Percentiles rank a stretch among this genome's conserved stretches.
These are phyloP conservation scores for Parvularia atlantis DNA, from an alignment of 78 protist species.

Conservation along the genomic window DNA sequence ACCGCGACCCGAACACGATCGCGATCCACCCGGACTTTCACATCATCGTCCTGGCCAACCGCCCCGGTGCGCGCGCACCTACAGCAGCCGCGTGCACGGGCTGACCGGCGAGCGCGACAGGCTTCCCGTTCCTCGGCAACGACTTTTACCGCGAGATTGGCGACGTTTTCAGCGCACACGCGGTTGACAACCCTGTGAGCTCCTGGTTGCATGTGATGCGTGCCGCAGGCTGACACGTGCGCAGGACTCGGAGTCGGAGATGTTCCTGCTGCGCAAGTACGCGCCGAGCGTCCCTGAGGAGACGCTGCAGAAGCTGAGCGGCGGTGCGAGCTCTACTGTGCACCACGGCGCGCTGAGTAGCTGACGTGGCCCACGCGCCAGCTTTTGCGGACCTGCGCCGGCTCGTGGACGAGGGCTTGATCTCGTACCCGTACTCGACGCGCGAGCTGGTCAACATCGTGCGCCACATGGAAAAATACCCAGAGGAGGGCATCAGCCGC, in stretches of 20 bases:
- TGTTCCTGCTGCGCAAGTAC: slow-evolving; percentile 1
- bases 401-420: slow-evolving; percentile 4
- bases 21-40: slow-evolving; percentile 56
- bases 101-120: background rate
- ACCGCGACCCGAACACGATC: background rate
- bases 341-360: background rate
- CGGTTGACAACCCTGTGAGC: slow-evolving; percentile 10
- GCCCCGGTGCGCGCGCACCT: slow-evolving; percentile 34
- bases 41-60: slow-evolving; percentile 58
- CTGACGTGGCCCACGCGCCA: too few species aligned
- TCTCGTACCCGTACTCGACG: slow-evolving; percentile 24
- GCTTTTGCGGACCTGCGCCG: too few species aligned
- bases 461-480: slow-evolving; percentile 25
- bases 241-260: slow-evolving; percentile 19
- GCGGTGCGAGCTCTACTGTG: background rate
- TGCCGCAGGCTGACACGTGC: slow-evolving; percentile 13
- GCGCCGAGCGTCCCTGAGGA: slow-evolving; percentile 29
- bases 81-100: background rate
- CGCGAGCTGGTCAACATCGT: slow-evolving; percentile 27
- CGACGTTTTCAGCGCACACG: slow-evolving; percentile 28
- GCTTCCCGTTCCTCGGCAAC: slow-evolving; percentile 64
- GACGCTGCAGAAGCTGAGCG: background rate
- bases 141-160: slow-evolving; percentile 54
- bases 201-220: background rate
- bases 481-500: slow-evolving; percentile 17